Conservation (phyloP, 768 basidiomycete species). For the Exidia glandulosa region DNA sequence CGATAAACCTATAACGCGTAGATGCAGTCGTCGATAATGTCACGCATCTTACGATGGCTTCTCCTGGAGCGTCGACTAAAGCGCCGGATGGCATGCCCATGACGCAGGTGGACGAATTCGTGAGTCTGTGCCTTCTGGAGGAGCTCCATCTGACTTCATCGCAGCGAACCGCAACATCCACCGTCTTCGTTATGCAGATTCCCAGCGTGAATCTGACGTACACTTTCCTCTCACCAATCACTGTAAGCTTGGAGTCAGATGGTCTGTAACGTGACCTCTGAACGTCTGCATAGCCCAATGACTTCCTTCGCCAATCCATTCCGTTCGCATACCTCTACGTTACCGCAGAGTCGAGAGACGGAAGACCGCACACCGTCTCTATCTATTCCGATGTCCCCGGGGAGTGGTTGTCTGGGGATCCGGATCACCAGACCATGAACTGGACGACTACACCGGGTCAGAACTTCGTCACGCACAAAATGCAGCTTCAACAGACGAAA, state of each 20-base stretch:
- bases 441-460: neutral
- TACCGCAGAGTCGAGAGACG: neutral
- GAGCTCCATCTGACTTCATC: neutral
- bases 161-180: neutral
- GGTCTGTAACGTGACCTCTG: neutral
- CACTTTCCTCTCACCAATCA: neutral
- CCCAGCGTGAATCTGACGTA: neutral
- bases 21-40: neutral
- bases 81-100: neutral
- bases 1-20: neutral
- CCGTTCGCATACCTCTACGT: neutral
- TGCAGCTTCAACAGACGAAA: neutral
- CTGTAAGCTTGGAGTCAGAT: neutral
- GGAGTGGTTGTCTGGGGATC: neutral
- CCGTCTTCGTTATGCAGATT: neutral
- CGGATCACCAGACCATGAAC: neutral
- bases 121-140: neutral
- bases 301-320: neutral
- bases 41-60: neutral
- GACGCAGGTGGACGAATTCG: neutral
- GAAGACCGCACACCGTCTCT: neutral
- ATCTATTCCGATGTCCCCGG: neutral
- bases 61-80: neutral
- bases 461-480: neutral
- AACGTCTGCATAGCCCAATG: neutral